A percentile compares a stretch with the other conserved stretches of the same genome.
Conservation (phyloP, 352 stramenopile species). For the Phytophthora cactorum region DNA sequence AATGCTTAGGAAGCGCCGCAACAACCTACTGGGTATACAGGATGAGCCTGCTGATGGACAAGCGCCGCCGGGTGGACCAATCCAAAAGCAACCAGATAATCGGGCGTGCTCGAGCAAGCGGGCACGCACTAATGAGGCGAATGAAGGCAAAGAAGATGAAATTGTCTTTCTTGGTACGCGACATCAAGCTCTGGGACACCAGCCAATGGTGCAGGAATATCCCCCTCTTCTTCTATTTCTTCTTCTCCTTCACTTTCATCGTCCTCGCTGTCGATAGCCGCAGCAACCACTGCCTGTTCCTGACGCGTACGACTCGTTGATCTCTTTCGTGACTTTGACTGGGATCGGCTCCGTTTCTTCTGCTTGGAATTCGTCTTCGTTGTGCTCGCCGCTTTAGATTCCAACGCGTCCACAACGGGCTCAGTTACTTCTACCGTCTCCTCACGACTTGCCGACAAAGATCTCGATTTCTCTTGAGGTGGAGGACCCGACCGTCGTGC, state of each 20-base stretch:
- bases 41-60: not conserved
- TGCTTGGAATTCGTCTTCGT: not conserved
- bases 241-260: conserved; percentile 6
- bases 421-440: not conserved
- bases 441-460: conserved; percentile 1
- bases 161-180: conserved; percentile 1
- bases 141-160: conserved; percentile 6
- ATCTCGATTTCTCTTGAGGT: conserved; percentile 7
- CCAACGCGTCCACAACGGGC: not conserved
- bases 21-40: not conserved
- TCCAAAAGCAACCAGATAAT: conserved; percentile 6
- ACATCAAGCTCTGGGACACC: conserved; percentile 12
- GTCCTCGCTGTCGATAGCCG: not conserved
- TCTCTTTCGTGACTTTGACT: conserved; percentile 10
- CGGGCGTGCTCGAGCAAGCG: not conserved
- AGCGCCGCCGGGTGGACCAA: not conserved
- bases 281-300: conserved; percentile 4
- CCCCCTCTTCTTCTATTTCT: conserved; percentile 1
- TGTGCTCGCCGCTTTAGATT: not conserved
- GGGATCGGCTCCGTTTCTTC: conserved; percentile 5
- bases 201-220: not conserved
- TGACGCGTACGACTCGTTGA: conserved; percentile 4
- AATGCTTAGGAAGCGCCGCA: not conserved
- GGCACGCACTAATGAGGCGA: conserved; percentile 1
- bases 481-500: conserved; percentile 1